Conservation (phyloP, 257 asterid genomes). For the Petunia axillaris region DNA sequence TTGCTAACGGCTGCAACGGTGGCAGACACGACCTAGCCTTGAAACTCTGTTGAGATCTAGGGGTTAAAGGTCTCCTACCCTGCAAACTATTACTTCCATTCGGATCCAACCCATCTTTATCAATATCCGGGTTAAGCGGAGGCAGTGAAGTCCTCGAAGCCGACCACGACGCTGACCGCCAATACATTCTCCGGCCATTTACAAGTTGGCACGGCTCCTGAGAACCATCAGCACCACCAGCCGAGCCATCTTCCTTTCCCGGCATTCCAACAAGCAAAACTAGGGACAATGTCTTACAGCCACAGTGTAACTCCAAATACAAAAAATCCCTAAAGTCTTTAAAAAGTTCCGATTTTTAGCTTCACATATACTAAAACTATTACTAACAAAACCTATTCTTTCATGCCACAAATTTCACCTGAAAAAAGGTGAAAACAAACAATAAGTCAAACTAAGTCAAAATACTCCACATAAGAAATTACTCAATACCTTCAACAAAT, state of each 20-base stretch:
- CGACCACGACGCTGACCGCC: slow-evolving; percentile 68
- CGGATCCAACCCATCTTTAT: slow-evolving; percentile 38
- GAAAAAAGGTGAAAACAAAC: slow-evolving; percentile 18
- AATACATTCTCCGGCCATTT: slow-evolving; percentile 47
- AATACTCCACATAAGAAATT: background rate
- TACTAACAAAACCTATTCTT: background rate
- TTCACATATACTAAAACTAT: slow-evolving; percentile 23
- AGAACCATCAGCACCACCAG: slow-evolving; percentile 37
- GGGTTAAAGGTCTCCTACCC: slow-evolving; percentile 47
- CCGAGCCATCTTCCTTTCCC: slow-evolving; percentile 50
- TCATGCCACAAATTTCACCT: slow-evolving; percentile 34
- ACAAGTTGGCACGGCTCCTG: slow-evolving; percentile 35
- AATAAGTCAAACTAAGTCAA: slow-evolving; percentile 26
- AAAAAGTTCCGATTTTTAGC: background rate
- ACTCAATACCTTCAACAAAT: background rate
- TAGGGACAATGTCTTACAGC: background rate
- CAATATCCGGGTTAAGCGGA: slow-evolving; percentile 49
- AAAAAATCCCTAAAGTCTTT: slow-evolving; percentile 22
- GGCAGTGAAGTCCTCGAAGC: slow-evolving; percentile 51
- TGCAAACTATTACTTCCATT: slow-evolving; percentile 29
- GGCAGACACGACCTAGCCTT: slow-evolving; percentile 55
- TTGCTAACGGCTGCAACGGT: slow-evolving; percentile 54
- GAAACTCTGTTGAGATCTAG: slow-evolving; percentile 48
- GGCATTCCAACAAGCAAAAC: slow-evolving; percentile 40
- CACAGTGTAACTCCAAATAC: background rate